These are phyloP conservation scores for Artemisia annua DNA, from an alignment of 129 eudicot genomes.

Conservation along the genomic window DNA sequence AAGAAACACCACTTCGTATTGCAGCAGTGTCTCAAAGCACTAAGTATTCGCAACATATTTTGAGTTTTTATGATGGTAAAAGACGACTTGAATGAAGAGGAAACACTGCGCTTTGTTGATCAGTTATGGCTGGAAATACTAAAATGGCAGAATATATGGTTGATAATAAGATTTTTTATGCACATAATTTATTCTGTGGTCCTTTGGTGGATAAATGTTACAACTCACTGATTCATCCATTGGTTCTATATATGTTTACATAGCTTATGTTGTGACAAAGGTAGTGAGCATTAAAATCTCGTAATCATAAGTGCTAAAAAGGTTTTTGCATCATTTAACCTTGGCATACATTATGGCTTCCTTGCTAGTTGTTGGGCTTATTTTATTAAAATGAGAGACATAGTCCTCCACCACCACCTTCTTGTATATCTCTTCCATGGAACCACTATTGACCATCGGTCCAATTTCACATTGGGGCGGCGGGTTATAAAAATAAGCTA, in stretches of 20 bases:
- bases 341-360: conserved; percentile 42
- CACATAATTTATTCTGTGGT: no score
- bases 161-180: no score
- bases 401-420: conserved; percentile 57
- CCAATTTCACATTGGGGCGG: conserved; percentile 37
- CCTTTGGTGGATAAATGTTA: not conserved
- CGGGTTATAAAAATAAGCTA: conserved; percentile 48
- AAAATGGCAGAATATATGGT: no score
- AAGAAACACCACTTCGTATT: no score
- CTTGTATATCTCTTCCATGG: conserved; percentile 32
- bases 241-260: not conserved
- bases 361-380: conserved; percentile 38
- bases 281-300: not conserved
- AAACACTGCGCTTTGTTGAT: no score
- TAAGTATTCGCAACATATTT: no score
- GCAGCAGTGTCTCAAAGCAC: no score
- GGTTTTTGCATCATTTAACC: conserved; percentile 8
- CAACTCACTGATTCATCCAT: not conserved
- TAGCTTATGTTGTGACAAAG: not conserved
- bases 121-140: no score
- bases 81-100: no score
- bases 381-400: conserved; percentile 34
- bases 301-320: not conserved
- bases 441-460: conserved; percentile 15
- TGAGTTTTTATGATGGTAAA: no score